Evolutionary conservation across 768 basidiomycete genomes (phyloP), one percentile per base, ranked within the genome.

Genomic region (Roridomyces roridus): DNA sequence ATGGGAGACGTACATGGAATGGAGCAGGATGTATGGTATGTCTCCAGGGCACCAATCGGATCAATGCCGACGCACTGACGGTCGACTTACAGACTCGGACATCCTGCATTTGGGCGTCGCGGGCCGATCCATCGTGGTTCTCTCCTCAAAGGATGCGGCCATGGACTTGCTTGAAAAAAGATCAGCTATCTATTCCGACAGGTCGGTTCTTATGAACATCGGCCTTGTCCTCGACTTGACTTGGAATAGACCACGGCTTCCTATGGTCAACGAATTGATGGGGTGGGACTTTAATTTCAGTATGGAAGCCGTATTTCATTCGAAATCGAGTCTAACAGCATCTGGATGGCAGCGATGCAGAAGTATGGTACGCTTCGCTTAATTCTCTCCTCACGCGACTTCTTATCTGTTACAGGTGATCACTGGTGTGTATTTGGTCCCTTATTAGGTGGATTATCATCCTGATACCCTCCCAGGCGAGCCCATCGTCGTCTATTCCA

Each of bases 91-190:
- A 76, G 74, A 66, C n/a, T 72, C 70, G 17, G 70, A 70, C 28
- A 59, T 75, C 4, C 43, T 76, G 6, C 68, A 72, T 52, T 18
- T 73, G 24, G 57, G 68, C 23, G 65, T 66, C 9, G 55, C 70
- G 12, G 74, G 77, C 4, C 62, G 63, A 8, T 62, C 68, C 28
- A 57, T 80, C 18, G 60, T 81, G 21, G 62, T 80, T 6, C 29
- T 81, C 28, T 76, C 77, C 45, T 71, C 70, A 11, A 62, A 67
- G 23, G 61, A 73, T 39, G 68, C 67, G 4, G 77, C 73, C 1
- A 67, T 62, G 8, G 79, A 81, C 1, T 67, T 81, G 0, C 70
- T 81, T 20, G 75, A 77, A 24, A 80, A 76, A 57, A 65, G 74
- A 29, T 76, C 77, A 0, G 47, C 72, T 8, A 74, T 74, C n/a